Base-by-base conservation (phyloP, 495 filamentous ascomycete genomes). In the Neurospora sp. region DNA sequence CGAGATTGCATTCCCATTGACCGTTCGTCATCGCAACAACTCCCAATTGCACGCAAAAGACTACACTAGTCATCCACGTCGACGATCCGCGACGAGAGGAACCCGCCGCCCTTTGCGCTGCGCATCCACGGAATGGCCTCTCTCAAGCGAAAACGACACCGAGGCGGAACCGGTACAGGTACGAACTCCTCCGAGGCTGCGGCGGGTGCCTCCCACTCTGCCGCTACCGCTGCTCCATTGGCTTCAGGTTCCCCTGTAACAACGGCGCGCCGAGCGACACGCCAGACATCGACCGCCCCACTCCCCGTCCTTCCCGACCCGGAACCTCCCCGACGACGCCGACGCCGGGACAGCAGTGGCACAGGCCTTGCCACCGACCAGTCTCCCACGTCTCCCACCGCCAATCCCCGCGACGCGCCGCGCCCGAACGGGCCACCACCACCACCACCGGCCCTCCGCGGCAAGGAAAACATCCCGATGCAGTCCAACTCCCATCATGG, bases 61-160 rank as follows among this genome's bases (percentile, higher is more conserved):
- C 42, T n/a, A 40, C 12, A 14, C 42, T n/a, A 44, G 60, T 40
- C 39, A 23, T 42, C 49, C 73, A 49, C 69, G 69, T 70, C 37
- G 31, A 37, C 70, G 9, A 46, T 71, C 39, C 38, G 9, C 74
- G 38, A 74, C 40, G 39, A 70, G 18, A 46, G 10, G 20, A 74
- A 71, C 46, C 49, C 37, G 31, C 23, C 44, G 46, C 31, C 44
- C 44, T 10, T 46, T 39, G 49, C 31, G 44, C 35, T 54, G 39
- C 18, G 44, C 44, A 54, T 62, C 54, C 23, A 62, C 54, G 74
- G n/a, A 70, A 85, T 85, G 84, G 78, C 81, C 31, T 78, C 81
- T 18, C 76, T 79, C 42, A 86, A 86, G 75, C 80, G 84, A 70
- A 86, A 85, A 77, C 82, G 77, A 6, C 77, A 77, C 5, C 74